These are phyloP conservation scores for Pseudogymnoascus sp. DNA, from an alignment of 2,329 filamentous ascomycete species.

Conservation along the genomic window DNA sequence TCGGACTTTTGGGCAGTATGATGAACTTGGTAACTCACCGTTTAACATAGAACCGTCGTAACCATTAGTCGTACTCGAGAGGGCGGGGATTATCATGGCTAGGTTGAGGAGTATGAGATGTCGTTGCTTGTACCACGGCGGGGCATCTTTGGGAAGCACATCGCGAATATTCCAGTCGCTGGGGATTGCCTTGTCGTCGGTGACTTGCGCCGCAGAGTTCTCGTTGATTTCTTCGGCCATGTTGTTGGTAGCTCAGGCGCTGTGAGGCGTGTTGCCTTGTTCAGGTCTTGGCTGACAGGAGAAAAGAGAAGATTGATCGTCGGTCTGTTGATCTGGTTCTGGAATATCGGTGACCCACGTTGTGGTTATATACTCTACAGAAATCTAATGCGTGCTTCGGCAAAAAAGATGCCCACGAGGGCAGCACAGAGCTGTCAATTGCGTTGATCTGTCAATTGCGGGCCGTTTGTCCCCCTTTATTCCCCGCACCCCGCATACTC, in stretches of 20 bases:
- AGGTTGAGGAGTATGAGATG: conserved; percentile 16
- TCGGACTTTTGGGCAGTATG: not conserved
- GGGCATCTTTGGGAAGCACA: conserved; percentile 12
- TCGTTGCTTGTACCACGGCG: conserved; percentile 17
- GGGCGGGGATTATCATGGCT: conserved; percentile 11
- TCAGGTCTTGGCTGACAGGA: not conserved
- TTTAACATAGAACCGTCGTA: conserved; percentile 13
- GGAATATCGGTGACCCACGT: conserved; percentile 2
- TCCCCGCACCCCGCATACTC: conserved; percentile 5
- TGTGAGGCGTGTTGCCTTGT: not conserved
- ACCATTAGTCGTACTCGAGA: conserved; percentile 16
- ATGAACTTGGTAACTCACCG: not conserved
- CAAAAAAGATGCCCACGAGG: not conserved
- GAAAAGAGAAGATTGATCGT: not conserved
- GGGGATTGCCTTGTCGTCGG: not conserved
- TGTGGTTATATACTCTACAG: conserved; percentile 1
- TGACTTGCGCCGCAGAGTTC: not conserved
- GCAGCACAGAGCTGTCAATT: not conserved
- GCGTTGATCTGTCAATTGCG: conserved; percentile 5
- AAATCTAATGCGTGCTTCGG: not conserved
- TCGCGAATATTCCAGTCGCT: conserved; percentile 5
- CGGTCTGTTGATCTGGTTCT: conserved; percentile 1
- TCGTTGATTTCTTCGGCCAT: conserved; percentile 5
- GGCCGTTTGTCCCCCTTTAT: not conserved
- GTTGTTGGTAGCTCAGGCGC: not conserved